Percentiles rank a stretch among this genome's conserved stretches.
Evolutionary conservation across 2,329 filamentous ascomycete species (phyloP).

Genomic region (Penicillium frequentans): DNA sequence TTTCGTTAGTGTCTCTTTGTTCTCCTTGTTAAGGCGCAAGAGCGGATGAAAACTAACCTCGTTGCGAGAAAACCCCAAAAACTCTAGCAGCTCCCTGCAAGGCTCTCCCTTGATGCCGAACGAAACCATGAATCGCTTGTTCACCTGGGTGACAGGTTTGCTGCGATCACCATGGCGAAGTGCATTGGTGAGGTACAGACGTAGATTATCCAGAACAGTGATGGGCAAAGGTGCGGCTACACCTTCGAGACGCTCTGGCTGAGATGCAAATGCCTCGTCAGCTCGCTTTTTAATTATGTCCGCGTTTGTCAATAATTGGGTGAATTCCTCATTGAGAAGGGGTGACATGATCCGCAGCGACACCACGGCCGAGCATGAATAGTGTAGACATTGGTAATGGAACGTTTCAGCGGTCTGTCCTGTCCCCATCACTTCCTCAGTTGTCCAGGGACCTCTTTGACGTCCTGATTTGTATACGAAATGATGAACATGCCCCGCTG

Average conservation of each 20-base stretch:
- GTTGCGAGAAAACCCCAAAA: slow-evolving; percentile 56
- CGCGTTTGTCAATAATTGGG: slow-evolving; percentile 56
- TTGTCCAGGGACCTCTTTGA: slow-evolving; percentile 21
- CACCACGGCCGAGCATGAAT: slow-evolving; percentile 56
- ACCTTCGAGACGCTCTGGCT: slow-evolving; percentile 57
- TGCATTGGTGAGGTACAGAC: slow-evolving; percentile 61
- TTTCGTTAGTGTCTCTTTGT: not conserved
- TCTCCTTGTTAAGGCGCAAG: not conserved
- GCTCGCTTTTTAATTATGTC: slow-evolving; percentile 54
- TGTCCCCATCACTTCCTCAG: slow-evolving; percentile 26
- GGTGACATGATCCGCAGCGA: slow-evolving; percentile 55
- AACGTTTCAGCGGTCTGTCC: slow-evolving; percentile 46
- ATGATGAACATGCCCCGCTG: slow-evolving; percentile 60
- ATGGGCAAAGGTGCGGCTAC: slow-evolving; percentile 52
- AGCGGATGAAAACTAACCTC: slow-evolving; percentile 36
- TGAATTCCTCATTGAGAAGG: slow-evolving; percentile 50
- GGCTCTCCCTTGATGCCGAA: slow-evolving; percentile 58
- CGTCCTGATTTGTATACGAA: slow-evolving; percentile 48
- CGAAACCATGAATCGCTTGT: slow-evolving; percentile 64
- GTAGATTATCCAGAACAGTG: slow-evolving; percentile 57
- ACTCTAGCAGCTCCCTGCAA: slow-evolving; percentile 58
- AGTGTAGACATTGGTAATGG: slow-evolving; percentile 60
- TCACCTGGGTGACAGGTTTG: slow-evolving; percentile 57
- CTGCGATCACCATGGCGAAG: slow-evolving; percentile 51
- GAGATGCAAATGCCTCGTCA: slow-evolving; percentile 50